A percentile compares a stretch with the other conserved stretches of the same genome.
Conservation (phyloP, 169 alveolate species). For the Eimeria tenella region DNA sequence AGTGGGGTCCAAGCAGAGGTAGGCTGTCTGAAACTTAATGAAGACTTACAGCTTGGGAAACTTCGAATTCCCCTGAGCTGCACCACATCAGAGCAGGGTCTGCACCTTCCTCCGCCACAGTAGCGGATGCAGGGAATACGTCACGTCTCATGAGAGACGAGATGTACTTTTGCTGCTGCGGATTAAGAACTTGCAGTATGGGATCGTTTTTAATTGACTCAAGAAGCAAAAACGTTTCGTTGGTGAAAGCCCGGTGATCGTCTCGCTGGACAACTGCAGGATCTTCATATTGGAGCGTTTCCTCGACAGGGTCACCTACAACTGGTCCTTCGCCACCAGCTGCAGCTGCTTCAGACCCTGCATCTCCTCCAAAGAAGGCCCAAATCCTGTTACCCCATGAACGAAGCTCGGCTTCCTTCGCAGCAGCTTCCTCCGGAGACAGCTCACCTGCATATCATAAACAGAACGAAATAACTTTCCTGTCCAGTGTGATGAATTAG, state of each 20-base stretch:
- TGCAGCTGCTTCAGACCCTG: slow-evolving; percentile 22
- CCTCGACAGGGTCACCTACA: slow-evolving; percentile 49
- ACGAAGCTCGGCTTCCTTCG: slow-evolving; percentile 50
- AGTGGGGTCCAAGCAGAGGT: no score
- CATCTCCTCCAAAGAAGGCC: slow-evolving; percentile 68
- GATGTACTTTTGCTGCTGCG: slow-evolving; percentile 69
- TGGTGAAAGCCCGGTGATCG: slow-evolving; percentile 77
- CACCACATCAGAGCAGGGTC: slow-evolving; percentile 75
- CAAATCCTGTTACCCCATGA: slow-evolving; percentile 71
- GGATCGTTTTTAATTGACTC: slow-evolving; percentile 45
- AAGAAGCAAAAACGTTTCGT: slow-evolving; percentile 68
- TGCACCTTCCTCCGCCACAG: slow-evolving; percentile 67
- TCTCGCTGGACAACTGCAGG: slow-evolving; percentile 79
- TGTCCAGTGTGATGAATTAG: no score
- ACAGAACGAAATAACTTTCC: background rate
- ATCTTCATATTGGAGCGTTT: slow-evolving; percentile 72
- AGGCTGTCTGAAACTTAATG: background rate
- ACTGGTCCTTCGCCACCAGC: slow-evolving; percentile 5
- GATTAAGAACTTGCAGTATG: slow-evolving; percentile 47
- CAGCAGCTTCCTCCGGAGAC: slow-evolving; percentile 76
- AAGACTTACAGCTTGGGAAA: slow-evolving; percentile 74
- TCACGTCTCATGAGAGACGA: slow-evolving; percentile 79
- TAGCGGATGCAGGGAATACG: slow-evolving; percentile 6
- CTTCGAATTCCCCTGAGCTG: slow-evolving; percentile 75
- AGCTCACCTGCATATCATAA: slow-evolving; percentile 70